phyloP scores from a whole-genome alignment of 2,329 filamentous ascomycete genomes.

The Myriosclerotinia duriaeana region DNA sequence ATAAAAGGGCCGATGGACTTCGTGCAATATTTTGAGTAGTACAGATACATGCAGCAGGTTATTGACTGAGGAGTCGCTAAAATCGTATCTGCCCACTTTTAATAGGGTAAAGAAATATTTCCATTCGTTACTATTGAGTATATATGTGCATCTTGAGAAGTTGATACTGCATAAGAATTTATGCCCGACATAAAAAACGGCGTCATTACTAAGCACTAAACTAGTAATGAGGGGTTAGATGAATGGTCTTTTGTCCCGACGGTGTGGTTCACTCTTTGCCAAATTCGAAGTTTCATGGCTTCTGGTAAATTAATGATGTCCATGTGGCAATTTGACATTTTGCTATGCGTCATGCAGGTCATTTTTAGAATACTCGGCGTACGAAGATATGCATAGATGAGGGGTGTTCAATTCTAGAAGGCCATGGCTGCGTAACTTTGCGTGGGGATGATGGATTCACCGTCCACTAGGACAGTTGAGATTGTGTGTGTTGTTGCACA shows the following conservation, averaged over 20 bases:
- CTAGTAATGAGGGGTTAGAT: background rate
- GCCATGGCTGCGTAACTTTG: background rate
- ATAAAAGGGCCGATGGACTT: slow-evolving; percentile 13
- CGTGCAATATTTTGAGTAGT: slow-evolving; percentile 6
- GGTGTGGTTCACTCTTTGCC: slow-evolving; percentile 9
- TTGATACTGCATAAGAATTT: background rate
- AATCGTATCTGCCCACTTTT: background rate
- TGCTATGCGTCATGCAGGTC: slow-evolving; percentile 12
- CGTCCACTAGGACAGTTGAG: background rate
- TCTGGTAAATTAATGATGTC: background rate
- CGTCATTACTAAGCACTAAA: background rate
- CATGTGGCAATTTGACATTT: slow-evolving; percentile 16
- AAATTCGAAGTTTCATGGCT: slow-evolving; percentile 5
- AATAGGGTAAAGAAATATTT: background rate
- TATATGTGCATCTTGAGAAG: background rate
- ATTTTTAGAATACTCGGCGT: slow-evolving; percentile 1
- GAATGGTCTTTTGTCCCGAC: background rate
- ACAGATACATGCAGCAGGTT: slow-evolving; percentile 7
- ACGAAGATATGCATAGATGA: background rate
- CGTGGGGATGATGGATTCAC: background rate
- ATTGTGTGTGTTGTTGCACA: slow-evolving; percentile 6
- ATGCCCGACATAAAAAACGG: background rate
- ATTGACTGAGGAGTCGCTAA: background rate
- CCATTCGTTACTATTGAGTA: background rate
- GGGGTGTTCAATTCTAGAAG: slow-evolving; percentile 5